These are phyloP conservation scores for Fusarium sp. DNA, from an alignment of 2,329 filamentous ascomycete species.

Conservation along the genomic window DNA sequence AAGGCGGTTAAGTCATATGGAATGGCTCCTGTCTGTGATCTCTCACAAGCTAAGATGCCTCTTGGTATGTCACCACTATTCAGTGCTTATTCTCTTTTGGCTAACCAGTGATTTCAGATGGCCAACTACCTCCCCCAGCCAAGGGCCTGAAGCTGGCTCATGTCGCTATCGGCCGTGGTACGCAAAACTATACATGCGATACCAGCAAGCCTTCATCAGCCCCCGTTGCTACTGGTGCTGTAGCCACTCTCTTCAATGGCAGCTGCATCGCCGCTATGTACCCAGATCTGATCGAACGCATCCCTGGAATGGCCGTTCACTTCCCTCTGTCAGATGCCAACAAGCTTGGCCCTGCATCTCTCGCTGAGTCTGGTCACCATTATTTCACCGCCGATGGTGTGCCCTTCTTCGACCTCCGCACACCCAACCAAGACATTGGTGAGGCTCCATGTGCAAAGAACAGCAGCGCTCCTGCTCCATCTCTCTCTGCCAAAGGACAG, in stretches of 20 bases:
- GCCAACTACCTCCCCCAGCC: conserved; percentile 68
- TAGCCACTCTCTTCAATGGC: conserved; percentile 88
- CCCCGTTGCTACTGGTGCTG: conserved; percentile 75
- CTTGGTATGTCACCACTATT: conserved; percentile 51
- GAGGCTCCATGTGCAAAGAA: conserved; percentile 71
- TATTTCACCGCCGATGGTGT: conserved; percentile 78
- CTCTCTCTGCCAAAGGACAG: conserved; percentile 66
- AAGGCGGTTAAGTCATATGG: conserved; percentile 56
- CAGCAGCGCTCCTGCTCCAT: conserved; percentile 69
- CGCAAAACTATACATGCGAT: conserved; percentile 92
- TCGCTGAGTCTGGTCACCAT: conserved; percentile 78
- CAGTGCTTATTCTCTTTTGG: neutral
- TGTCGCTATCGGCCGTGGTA: conserved; percentile 87
- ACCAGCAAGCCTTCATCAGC: conserved; percentile 65
- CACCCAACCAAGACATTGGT: conserved; percentile 61
- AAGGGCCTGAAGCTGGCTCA: conserved; percentile 74
- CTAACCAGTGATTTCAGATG: conserved; percentile 37
- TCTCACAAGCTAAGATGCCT: conserved; percentile 63
- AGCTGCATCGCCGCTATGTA: conserved; percentile 79
- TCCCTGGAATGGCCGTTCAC: conserved; percentile 75
- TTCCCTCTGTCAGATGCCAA: conserved; percentile 63
- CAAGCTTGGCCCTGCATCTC: conserved; percentile 65
- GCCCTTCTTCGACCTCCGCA: conserved; percentile 83
- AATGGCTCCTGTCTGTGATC: conserved; percentile 60
- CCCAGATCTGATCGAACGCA: conserved; percentile 70